Conservation (phyloP, 1,284 basidiomycete genomes). For the Baeospora myosura region DNA sequence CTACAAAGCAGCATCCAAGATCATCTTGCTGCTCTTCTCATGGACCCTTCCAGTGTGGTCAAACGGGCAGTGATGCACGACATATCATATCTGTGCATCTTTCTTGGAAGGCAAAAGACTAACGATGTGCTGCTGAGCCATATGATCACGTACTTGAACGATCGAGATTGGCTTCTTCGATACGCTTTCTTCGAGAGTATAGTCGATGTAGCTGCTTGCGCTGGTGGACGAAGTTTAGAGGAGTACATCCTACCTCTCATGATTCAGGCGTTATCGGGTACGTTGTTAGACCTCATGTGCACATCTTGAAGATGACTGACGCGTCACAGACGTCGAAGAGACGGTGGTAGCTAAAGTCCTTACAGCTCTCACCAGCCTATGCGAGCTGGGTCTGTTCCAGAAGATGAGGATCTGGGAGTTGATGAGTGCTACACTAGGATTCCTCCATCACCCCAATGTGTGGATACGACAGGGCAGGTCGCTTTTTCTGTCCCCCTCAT, state of each 20-base stretch:
- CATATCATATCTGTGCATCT: constrained; percentile 85
- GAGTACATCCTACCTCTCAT: constrained; percentile 91
- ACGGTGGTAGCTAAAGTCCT: constrained; percentile 87
- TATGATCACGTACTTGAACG: constrained; percentile 98
- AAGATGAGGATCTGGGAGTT: constrained; percentile 94
- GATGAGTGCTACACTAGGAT: constrained; percentile 79
- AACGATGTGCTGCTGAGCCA: constrained; percentile 94
- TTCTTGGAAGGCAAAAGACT: constrained; percentile 87
- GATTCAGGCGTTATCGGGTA: constrained; percentile 87
- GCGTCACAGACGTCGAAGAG: constrained; percentile 80
- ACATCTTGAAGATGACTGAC: constrained; percentile 14
- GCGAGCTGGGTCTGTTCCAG: constrained; percentile 81
- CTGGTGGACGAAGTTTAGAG: constrained; percentile 79
- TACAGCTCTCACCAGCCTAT: constrained; percentile 76
- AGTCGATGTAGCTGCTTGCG: constrained; percentile 89
- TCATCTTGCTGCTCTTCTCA: constrained; percentile 72
- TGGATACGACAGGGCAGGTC: constrained; percentile 87
- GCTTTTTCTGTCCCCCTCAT: constrained; percentile 1
- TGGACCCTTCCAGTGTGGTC: constrained; percentile 70
- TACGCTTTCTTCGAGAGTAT: constrained; percentile 94
- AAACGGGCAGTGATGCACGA: constrained; percentile 73
- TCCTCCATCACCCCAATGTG: constrained; percentile 92
- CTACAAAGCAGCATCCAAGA: constrained; percentile 85
- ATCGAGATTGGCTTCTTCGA: constrained; percentile 87
- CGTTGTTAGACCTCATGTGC: constrained; percentile 20